Conservation (phyloP, 2,329 filamentous ascomycete species). For the Coniella lustricola region DNA sequence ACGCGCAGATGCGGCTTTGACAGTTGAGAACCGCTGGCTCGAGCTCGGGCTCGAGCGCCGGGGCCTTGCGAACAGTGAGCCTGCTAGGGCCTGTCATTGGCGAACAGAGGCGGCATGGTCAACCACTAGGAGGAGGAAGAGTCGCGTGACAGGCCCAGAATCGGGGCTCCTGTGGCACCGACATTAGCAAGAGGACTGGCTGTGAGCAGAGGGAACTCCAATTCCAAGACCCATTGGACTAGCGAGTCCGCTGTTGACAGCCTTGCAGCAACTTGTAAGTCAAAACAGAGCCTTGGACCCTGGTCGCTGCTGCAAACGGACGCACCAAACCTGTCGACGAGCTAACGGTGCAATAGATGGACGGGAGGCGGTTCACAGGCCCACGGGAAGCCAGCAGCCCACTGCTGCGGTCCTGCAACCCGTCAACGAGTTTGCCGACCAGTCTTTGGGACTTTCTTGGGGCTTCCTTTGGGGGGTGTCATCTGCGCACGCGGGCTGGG, state of each 20-base stretch:
- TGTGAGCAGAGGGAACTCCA: slow-evolving; percentile 4
- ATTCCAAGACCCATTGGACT: slow-evolving; percentile 7
- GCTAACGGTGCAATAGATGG: not conserved
- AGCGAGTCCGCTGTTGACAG: not conserved
- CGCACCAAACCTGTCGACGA: not conserved
- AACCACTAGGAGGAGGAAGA: slow-evolving; percentile 12
- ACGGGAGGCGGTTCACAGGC: not conserved
- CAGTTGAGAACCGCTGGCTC: slow-evolving; percentile 16
- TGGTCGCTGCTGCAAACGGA: not conserved
- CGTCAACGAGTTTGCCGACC: too few relatives aligned
- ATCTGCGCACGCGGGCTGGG: slow-evolving; percentile 8
- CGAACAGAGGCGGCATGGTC: not conserved
- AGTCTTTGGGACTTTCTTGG: not conserved
- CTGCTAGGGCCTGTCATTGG: slow-evolving; percentile 14
- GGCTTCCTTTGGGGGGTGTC: slow-evolving; percentile 13
- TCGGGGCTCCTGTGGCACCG: not conserved
- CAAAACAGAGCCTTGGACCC: slow-evolving; percentile 3
- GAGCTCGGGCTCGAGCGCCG: slow-evolving; percentile 2
- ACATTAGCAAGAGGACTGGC: not conserved
- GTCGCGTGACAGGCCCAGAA: slow-evolving; percentile 4
- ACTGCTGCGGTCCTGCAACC: not conserved
- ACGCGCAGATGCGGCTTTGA: slow-evolving; percentile 12
- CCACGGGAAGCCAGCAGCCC: not conserved
- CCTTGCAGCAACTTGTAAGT: slow-evolving; percentile 13
- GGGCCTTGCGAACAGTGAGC: not conserved